Conservation (phyloP, 2,329 filamentous ascomycete species). For the Metarhizium album region DNA sequence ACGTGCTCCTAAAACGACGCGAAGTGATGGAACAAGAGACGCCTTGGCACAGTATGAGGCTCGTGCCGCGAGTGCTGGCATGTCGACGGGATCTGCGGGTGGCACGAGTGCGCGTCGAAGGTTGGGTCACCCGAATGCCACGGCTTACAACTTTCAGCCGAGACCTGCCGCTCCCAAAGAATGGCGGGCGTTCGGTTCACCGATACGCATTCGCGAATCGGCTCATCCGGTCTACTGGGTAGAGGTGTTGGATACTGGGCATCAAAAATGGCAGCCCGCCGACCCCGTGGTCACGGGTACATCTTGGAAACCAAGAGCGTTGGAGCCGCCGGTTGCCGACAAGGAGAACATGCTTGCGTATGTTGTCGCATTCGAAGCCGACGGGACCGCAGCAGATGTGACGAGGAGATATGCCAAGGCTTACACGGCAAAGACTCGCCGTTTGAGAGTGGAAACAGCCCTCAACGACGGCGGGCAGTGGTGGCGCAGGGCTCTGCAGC, state of each 20-base stretch:
- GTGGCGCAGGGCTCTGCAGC: slow-evolving; percentile 42
- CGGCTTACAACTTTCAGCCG: slow-evolving; percentile 39
- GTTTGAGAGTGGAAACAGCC: slow-evolving; percentile 60
- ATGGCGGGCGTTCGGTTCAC: slow-evolving; percentile 21
- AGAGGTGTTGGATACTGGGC: slow-evolving; percentile 74
- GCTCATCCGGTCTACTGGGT: slow-evolving; percentile 86
- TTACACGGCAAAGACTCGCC: slow-evolving; percentile 83
- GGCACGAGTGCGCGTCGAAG: slow-evolving; percentile 33
- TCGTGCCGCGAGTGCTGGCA: slow-evolving; percentile 25
- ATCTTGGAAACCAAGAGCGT: slow-evolving; percentile 60
- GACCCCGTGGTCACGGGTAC: slow-evolving; percentile 73
- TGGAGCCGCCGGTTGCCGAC: slow-evolving; percentile 79
- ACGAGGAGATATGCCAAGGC: slow-evolving; percentile 80
- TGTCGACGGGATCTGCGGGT: slow-evolving; percentile 17
- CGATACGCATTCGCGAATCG: slow-evolving; percentile 52
- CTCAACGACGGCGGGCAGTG: slow-evolving; percentile 37
- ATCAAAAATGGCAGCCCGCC: slow-evolving; percentile 85
- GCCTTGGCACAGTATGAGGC: slow-evolving; percentile 18
- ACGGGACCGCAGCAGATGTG: slow-evolving; percentile 71
- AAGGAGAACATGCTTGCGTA: slow-evolving; percentile 69
- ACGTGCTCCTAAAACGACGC: slow-evolving; percentile 18
- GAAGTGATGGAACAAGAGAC: slow-evolving; percentile 19
- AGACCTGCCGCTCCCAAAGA: slow-evolving; percentile 26
- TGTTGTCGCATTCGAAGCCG: slow-evolving; percentile 73
- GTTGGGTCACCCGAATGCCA: slow-evolving; percentile 43